phyloP scores from a whole-genome alignment of 495 filamentous ascomycete species.

The Aspergillus baeticus region DNA sequence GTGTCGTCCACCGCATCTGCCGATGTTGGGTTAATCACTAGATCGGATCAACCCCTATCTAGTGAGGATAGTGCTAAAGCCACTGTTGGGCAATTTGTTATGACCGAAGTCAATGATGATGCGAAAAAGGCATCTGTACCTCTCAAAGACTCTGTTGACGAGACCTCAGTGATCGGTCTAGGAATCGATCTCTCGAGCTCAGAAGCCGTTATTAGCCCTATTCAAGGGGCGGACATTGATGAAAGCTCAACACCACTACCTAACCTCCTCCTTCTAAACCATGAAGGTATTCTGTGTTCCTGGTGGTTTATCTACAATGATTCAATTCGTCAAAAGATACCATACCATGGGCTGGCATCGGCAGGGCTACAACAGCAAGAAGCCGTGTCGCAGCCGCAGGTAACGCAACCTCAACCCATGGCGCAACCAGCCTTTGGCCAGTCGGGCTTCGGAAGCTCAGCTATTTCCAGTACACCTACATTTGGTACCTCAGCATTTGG shows the following conservation, averaged over 20 bases:
- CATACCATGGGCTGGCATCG: conserved; percentile 67
- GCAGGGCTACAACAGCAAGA: conserved; percentile 33
- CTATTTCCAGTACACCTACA: conserved; percentile 31
- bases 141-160: conserved; percentile 65
- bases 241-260: conserved; percentile 82
- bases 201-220: conserved; percentile 74
- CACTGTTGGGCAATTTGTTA: conserved; percentile 65
- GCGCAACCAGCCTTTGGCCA: conserved; percentile 40
- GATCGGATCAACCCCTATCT: conserved; percentile 65
- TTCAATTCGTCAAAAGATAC: conserved; percentile 68
- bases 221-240: conserved; percentile 70
- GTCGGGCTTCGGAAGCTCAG: conserved; percentile 38
- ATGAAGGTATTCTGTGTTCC: conserved; percentile 77
- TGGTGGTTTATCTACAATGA: conserved; percentile 95
- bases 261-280: conserved; percentile 79
- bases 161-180: conserved; percentile 78
- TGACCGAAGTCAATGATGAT: conserved; percentile 72
- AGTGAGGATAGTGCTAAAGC: conserved; percentile 57
- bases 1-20: conserved; percentile 74
- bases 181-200: conserved; percentile 79
- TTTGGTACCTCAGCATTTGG: conserved; percentile 24
- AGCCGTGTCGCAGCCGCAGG: conserved; percentile 19
- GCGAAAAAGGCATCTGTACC: conserved; percentile 74
- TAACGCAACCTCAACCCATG: conserved; percentile 22
- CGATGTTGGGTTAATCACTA: conserved; percentile 75